Percentiles rank a stretch among this genome's conserved stretches.
Evolutionary conservation across 2,329 filamentous ascomycete genomes (phyloP).

Genomic region (Paraphoma chrysanthemicola): DNA sequence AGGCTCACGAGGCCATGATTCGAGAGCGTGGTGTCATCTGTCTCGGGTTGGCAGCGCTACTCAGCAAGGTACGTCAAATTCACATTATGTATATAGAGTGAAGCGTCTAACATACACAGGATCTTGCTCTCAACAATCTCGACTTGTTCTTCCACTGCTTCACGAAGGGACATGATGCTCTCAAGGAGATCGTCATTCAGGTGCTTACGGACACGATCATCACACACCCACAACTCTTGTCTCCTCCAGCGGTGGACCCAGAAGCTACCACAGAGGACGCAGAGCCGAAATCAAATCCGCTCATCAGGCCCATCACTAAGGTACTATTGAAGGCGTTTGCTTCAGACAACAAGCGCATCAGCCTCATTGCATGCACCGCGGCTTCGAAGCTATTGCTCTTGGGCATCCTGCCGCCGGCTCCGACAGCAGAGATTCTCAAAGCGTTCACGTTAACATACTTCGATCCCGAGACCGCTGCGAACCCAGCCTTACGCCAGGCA

Average conservation of each 20-base stretch:
- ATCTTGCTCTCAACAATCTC: constrained; percentile 89
- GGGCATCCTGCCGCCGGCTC: constrained; percentile 64
- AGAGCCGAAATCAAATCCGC: constrained; percentile 37
- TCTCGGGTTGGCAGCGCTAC: constrained; percentile 86
- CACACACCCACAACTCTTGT: constrained; percentile 81
- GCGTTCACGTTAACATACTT: constrained; percentile 88
- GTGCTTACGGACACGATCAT: constrained; percentile 93
- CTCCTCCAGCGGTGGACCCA: constrained; percentile 56
- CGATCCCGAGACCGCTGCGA: constrained; percentile 79
- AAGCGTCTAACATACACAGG: constrained; percentile 50
- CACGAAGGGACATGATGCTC: constrained; percentile 84
- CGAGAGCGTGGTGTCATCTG: constrained; percentile 89
- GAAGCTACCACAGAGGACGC: constrained; percentile 52
- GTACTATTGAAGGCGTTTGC: constrained; percentile 80
- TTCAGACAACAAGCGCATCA: constrained; percentile 74
- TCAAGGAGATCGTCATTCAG: constrained; percentile 89
- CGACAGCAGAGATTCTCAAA: constrained; percentile 75
- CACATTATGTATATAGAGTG: background rate
- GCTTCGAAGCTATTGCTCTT: constrained; percentile 87
- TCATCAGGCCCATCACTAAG: constrained; percentile 74
- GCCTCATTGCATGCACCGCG: constrained; percentile 80
- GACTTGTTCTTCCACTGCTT: constrained; percentile 96
- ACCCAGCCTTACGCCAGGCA: constrained; percentile 83
- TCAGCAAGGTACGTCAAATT: constrained; percentile 71
- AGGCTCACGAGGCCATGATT: constrained; percentile 90